Conservation (phyloP, 345 rosid genomes). For the Trapa incisa region DNA sequence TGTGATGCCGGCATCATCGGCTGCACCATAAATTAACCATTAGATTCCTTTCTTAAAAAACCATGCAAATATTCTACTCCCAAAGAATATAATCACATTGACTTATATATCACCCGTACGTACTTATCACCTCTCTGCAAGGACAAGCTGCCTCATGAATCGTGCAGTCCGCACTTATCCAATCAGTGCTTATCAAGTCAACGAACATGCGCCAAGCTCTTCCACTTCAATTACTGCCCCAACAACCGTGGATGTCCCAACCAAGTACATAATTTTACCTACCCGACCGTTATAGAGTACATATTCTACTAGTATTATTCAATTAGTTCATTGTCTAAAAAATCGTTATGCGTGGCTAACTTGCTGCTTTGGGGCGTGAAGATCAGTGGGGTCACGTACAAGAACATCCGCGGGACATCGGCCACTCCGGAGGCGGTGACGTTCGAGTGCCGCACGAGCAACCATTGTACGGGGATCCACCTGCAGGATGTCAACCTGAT, state of each 20-base stretch:
- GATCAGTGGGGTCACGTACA: constrained; percentile 24
- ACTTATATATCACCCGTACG: constrained; percentile 2
- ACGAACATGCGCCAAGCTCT: too few relatives aligned
- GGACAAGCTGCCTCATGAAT: neutral
- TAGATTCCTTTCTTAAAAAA: too few relatives aligned
- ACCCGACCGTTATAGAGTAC: too few relatives aligned
- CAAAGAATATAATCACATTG: neutral
- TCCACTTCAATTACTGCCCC: constrained; percentile 23
- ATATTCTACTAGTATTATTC: too few relatives aligned
- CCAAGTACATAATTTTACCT: constrained; percentile 13
- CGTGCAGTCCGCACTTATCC: neutral
- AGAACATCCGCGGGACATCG: constrained; percentile 34
- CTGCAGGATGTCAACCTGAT: constrained; percentile 28
- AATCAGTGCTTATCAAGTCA: too few relatives aligned
- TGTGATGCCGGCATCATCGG: neutral
- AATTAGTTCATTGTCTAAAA: neutral
- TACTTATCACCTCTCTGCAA: neutral
- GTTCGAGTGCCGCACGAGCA: constrained; percentile 25
- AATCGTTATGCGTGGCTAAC: too few relatives aligned
- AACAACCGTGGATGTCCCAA: constrained; percentile 23
- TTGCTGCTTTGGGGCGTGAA: constrained; percentile 15
- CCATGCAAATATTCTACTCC: too few relatives aligned
- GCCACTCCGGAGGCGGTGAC: constrained; percentile 21
- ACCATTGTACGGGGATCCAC: constrained; percentile 22
- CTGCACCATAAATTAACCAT: too few relatives aligned